Evolutionary conservation across 23 red algal species (phyloP).

Genomic region (Gracilariopsis chorda): DNA sequence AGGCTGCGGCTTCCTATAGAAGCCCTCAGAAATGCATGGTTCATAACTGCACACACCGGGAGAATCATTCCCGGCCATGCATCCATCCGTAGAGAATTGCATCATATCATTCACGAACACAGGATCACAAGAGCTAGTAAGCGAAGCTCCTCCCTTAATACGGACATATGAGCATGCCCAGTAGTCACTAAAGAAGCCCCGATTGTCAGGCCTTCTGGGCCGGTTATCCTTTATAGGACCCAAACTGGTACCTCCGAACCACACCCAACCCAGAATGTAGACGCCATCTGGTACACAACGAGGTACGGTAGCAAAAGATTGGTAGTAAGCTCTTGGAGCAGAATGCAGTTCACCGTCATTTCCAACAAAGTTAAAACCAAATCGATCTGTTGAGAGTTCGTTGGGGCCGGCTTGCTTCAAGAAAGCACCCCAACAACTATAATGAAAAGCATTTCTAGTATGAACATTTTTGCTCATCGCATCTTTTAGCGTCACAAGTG

Average conservation of each 20-base stretch:
- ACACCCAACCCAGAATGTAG: slow-evolving; percentile 48
- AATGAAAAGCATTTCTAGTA: slow-evolving; percentile 23
- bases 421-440: slow-evolving; percentile 31
- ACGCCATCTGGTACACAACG: slow-evolving; percentile 17
- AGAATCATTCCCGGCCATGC: slow-evolving; percentile 9
- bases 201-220: background rate
- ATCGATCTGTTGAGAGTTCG: background rate
- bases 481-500: slow-evolving; percentile 3
- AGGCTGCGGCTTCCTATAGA: background rate
- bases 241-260: slow-evolving; percentile 25
- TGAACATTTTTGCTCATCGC: slow-evolving; percentile 16
- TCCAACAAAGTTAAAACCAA: background rate
- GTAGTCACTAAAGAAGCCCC: slow-evolving; percentile 33
- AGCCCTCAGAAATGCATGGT: background rate
- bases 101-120: slow-evolving; percentile 41
- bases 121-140: background rate
- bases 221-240: background rate
- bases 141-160: background rate
- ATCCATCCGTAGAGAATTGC: background rate
- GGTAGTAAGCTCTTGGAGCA: background rate
- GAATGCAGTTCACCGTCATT: slow-evolving; percentile 25
- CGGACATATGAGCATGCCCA: slow-evolving; percentile 47
- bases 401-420: background rate
- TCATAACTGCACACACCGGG: background rate
- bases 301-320: background rate